Evolutionary conservation across 148 eudicot genomes (phyloP).

Genomic region (Polygonum maritimum): DNA sequence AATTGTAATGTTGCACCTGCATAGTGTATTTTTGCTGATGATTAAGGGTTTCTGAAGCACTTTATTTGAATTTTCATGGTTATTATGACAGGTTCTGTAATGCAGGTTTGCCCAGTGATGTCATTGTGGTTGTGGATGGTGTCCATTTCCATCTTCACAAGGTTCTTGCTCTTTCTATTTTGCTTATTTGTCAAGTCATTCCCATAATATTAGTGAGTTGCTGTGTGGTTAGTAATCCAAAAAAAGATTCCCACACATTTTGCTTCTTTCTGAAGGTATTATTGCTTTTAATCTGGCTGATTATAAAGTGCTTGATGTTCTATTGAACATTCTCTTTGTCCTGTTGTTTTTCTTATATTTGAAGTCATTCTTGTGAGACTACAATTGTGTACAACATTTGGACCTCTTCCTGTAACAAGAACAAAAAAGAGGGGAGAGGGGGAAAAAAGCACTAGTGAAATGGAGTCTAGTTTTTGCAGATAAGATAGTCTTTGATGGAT

Average conservation of each 20-base stretch:
- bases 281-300: background rate
- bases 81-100: conserved; percentile 75
- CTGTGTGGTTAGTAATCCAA: background rate
- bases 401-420: background rate
- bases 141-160: conserved; percentile 75
- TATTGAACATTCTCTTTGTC: background rate
- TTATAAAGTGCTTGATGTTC: background rate
- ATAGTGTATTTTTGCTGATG: conserved; percentile 7
- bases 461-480: background rate
- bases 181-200: conserved; percentile 4
- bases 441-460: background rate
- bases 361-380: conserved; percentile 7
- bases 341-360: background rate
- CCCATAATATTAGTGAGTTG: background rate
- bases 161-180: conserved; percentile 30
- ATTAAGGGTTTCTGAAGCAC: conserved; percentile 6
- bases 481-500: background rate
- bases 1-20: background rate
- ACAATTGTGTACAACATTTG: background rate
- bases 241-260: background rate
- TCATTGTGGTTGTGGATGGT: conserved; percentile 46
- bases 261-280: conserved; percentile 3
- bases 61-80: conserved; percentile 17
- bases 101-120: conserved; percentile 79
- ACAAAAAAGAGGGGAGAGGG: background rate